phyloP scores from a whole-genome alignment of 495 filamentous ascomycete genomes.

The Neurospora intermedia region DNA sequence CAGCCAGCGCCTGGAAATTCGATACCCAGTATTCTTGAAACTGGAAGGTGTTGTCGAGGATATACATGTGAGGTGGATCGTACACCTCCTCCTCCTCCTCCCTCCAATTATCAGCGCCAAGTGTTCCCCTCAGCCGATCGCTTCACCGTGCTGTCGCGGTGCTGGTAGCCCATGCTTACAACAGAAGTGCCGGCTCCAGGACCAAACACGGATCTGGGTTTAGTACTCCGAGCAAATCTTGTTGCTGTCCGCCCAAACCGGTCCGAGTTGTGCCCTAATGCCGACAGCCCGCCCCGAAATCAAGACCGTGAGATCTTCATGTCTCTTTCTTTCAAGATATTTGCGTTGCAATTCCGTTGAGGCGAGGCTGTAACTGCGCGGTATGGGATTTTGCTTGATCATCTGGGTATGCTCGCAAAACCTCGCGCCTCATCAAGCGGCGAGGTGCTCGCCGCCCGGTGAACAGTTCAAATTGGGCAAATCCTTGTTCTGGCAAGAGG shows the following conservation, averaged over 20 bases:
- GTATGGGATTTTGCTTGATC: conserved; percentile 22
- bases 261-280: background rate
- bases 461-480: conserved; percentile 69
- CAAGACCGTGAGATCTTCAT: background rate
- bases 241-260: background rate
- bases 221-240: background rate
- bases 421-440: conserved; percentile 56
- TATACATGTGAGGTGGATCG: background rate
- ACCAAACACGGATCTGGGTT: background rate
- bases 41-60: background rate
- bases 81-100: background rate
- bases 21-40: background rate
- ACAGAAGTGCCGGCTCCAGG: background rate
- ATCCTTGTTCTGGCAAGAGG: conserved; percentile 63
- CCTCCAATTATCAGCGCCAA: background rate
- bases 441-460: conserved; percentile 62
- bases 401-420: conserved; percentile 40
- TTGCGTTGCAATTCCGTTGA: conserved; percentile 21
- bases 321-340: background rate
- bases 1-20: background rate
- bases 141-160: background rate
- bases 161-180: background rate
- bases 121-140: background rate
- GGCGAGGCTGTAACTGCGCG: conserved; percentile 19
- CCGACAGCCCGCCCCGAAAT: background rate